Evolutionary conservation across 768 basidiomycete species (phyloP), one percentile per base, ranked within the genome.

Genomic region (Leccinum truebloodii): DNA sequence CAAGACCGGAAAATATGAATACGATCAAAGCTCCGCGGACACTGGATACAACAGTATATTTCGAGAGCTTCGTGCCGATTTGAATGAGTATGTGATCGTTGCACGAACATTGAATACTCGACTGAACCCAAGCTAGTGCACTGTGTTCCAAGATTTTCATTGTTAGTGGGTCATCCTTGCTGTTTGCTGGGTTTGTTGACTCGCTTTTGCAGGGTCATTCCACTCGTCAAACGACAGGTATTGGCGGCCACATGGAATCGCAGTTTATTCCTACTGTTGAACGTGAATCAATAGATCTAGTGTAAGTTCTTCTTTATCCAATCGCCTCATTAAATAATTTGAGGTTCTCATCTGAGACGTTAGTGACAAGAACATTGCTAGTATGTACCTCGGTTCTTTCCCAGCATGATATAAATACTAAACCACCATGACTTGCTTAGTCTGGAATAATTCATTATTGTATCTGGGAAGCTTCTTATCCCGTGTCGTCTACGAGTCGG

Each of bases 91-190:
- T 65, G 18, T 6, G 1, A 6, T 4, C n/a, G n/a, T n/a, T n/a
- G n/a, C n/a, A n/a, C n/a, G n/a, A n/a, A n/a, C n/a, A n/a, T n/a
- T n/a, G n/a, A n/a, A n/a, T n/a, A n/a, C n/a, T n/a, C n/a, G n/a
- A n/a, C n/a, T n/a, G 1, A 20, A 28, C 7, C 59, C 48, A 7
- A 35, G 58, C 57, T 56, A 90, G 90, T 35, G 75, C 79, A n/a
- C 88, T 88, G 37, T 75, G 83, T 39, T 80, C 92, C 1, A 85
- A 86, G 35, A 81, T 95, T 14, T 97, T 94, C 75, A 94, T 96
- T 61, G 91, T 90, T 67, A 65, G 82, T 73, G 4, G n/a, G n/a
- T n/a, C 18, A 30, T 13, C 24, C 6, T 44, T 16, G n/a, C 6
- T 18, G 20, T 6, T 6, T 12, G 0, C 13, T 34, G n/a, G 3